phyloP scores from a whole-genome alignment of 225 moss, liverwort and hornwort species.

The Asterella californica region DNA sequence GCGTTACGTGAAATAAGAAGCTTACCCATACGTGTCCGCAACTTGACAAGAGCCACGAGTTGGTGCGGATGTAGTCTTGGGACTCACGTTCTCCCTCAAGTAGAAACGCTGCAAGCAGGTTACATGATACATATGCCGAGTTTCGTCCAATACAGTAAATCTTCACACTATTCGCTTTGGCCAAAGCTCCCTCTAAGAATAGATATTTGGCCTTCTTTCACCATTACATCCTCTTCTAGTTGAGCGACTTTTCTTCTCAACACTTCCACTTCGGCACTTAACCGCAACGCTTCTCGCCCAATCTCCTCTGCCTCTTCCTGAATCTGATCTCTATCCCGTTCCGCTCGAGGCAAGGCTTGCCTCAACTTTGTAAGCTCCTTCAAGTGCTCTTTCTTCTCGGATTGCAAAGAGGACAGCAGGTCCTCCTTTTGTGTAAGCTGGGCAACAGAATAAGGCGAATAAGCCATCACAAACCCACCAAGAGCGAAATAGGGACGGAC shows the following conservation, averaged over 20 bases:
- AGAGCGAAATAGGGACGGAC: background rate
- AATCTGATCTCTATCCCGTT: slow-evolving; percentile 65
- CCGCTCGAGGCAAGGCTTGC: slow-evolving; percentile 50
- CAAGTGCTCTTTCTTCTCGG: slow-evolving; percentile 51
- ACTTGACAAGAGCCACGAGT: background rate
- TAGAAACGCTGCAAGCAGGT: background rate
- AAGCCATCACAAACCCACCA: background rate
- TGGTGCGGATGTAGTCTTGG: slow-evolving; percentile 4
- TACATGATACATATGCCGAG: slow-evolving; percentile 20
- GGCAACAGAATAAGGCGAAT: background rate
- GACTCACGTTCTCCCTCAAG: background rate
- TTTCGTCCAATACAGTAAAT: background rate
- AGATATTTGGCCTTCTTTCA: slow-evolving; percentile 84
- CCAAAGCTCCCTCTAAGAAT: slow-evolving; percentile 54
- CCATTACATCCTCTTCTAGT: slow-evolving; percentile 85
- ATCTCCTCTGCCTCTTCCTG: slow-evolving; percentile 84
- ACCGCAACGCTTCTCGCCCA: slow-evolving; percentile 70
- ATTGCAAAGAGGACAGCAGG: slow-evolving; percentile 45
- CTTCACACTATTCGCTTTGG: slow-evolving; percentile 27
- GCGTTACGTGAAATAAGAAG: background rate
- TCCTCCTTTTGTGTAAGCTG: slow-evolving; percentile 69
- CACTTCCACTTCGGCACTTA: slow-evolving; percentile 96
- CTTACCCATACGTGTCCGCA: background rate
- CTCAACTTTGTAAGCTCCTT: slow-evolving; percentile 55
- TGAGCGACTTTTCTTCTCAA: slow-evolving; percentile 73